Evolutionary conservation across 2,329 filamentous ascomycete genomes (phyloP), one percentile per base, ranked within the genome.

Genomic region (Aspergillus piperis): DNA sequence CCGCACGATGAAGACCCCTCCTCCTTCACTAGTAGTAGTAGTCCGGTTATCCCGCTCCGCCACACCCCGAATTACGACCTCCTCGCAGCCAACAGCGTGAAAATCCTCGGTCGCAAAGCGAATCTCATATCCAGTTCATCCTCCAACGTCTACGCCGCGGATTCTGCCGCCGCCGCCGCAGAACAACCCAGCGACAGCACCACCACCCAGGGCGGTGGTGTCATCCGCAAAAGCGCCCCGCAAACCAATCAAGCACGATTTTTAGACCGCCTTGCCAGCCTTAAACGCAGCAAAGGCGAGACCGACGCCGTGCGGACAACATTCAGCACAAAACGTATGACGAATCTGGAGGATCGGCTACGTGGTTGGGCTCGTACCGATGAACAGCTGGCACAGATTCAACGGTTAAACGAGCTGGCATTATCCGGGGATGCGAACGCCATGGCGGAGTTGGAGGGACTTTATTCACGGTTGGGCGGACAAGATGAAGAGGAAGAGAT

Each of bases 31-130:
- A 19, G 21, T 19, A 11, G 21, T 6, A 19, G 10, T 21, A 30
- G 5, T 84, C 41, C 83, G 82, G n/a, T 77, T 80, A 23, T 81
- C 85, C 25, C 79, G 78, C 32, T 74, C 56, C 70, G 66, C 21
- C 68, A 64, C 54, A 70, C 69, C 21, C 68, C 70, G 21, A 83
- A 85, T 23, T 86, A 91, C 39, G 89, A 93, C 70, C 80, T 96
- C 4, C 78, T 96, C 3, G 88, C 85, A n/a, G 85, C 87, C 38
- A 88, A 88, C 62, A 85, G 86, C 54, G 84, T 88, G 8, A 87
- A 90, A 59, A 84, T 96, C 60, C 80, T 89, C 49, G 90, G 90
- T 11, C 84, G 81, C 32, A 87, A 89, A 63, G 86, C 86, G 61
- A 81, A 84, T 39, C 74, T 92, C 13, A 81, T 82, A 50, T 80